phyloP scores from a whole-genome alignment of 2,329 filamentous ascomycete genomes.

The Phyllosticta citribraziliensis region DNA sequence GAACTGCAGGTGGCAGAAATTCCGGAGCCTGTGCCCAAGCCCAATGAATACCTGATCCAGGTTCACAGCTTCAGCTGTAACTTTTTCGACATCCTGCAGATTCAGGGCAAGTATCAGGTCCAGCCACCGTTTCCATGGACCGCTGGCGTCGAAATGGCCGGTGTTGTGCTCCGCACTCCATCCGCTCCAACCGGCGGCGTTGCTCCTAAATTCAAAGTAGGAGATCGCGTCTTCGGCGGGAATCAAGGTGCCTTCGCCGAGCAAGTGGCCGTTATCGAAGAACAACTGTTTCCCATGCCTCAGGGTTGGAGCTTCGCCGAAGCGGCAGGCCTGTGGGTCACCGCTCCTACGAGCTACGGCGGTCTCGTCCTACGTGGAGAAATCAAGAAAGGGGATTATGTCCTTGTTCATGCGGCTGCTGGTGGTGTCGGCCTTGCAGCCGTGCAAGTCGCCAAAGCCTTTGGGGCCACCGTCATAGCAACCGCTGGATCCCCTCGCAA shows the following conservation, averaged over 20 bases:
- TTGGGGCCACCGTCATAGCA: conserved; percentile 84
- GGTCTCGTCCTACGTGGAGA: conserved; percentile 69
- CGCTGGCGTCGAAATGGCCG: conserved; percentile 78
- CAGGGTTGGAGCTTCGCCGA: conserved; percentile 74
- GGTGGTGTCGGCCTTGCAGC: conserved; percentile 86
- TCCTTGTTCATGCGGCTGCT: conserved; percentile 84
- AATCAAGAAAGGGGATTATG: conserved; percentile 67
- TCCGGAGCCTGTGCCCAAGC: conserved; percentile 60
- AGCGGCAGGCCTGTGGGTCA: conserved; percentile 83
- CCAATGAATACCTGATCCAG: conserved; percentile 73
- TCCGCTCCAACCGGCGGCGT: conserved; percentile 32
- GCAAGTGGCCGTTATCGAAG: conserved; percentile 57
- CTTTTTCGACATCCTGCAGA: conserved; percentile 95
- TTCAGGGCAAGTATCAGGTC: conserved; percentile 90
- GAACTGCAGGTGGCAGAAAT: conserved; percentile 67
- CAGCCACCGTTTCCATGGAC: conserved; percentile 86
- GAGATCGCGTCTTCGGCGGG: conserved; percentile 79
- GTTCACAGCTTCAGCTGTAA: conserved; percentile 85
- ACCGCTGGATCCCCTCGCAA: conserved; percentile 77
- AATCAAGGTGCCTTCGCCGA: conserved; percentile 80
- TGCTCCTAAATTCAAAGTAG: conserved; percentile 57
- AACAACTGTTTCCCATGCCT: conserved; percentile 62
- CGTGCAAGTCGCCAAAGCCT: conserved; percentile 87
- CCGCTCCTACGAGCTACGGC: conserved; percentile 81
- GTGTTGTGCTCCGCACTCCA: conserved; percentile 61